Base-by-base conservation (phyloP, 495 filamentous ascomycete species). In the Tuber borchii region DNA sequence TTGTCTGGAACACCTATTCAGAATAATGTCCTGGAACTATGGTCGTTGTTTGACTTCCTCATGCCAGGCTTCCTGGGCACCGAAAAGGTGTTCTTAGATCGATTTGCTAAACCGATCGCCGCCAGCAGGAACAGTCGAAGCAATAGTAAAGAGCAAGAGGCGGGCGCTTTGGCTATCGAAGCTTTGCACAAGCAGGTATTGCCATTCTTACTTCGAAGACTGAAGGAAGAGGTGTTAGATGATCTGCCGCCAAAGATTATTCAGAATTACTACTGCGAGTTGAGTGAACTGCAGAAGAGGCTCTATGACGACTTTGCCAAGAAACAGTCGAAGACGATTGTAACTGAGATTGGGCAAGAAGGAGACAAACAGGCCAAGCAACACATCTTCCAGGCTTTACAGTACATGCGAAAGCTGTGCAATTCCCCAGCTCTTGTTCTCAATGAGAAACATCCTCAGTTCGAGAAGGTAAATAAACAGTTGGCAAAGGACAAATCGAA, bases 1-100 rank as follows among this genome's bases (percentile, higher is more conserved):
- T 88, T 99, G 8, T 98, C 95, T 19, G 95, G 95, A 65, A 99
- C 95, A 2, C 95, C 95, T 0, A 99, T 99, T 81, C 95, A 99
- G 83, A 99, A 99, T 84, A 99, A 98, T 83, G 91, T 99, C 31
- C 87, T 97, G 12, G 95, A 99, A 82, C 87, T 99, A n/a, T 99
- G 95, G 95, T 98, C 96, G 0, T 88, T 99, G 10, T 98, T 99
- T 81, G 95, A 99, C 84, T 99, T 99, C 86, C 85, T 99, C 75
- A 99, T 99, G 95, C 95, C 95, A 7, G 96, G 95, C 10, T 99
- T 99, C 87, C 86, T 99, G 12, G 95, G 95, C n/a, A 93, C 95
- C 0, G 95, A 99, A 81, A 98, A 97, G 84, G 95, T 99, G 40
- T 99, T 99, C 87, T 86, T 97, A 68, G 96, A 99, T 82, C 90